Conservation (phyloP, 305 asterid genomes). For the Solanum hybrid region DNA sequence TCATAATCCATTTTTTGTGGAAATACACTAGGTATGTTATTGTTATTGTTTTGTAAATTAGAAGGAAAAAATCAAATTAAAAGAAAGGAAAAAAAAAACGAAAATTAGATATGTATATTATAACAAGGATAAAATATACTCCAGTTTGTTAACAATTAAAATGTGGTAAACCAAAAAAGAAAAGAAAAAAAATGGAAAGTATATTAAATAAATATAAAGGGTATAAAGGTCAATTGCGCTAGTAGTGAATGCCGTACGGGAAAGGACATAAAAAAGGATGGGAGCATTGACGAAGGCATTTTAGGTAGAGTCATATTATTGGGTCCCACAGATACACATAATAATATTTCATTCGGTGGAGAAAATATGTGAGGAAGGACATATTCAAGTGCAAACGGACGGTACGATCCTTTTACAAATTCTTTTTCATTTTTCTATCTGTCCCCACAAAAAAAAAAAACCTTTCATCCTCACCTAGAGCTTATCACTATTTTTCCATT, state of each 20-base stretch:
- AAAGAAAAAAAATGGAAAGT: background rate
- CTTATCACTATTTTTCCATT: background rate
- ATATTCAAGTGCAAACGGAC: constrained; percentile 49
- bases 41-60: no score
- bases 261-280: constrained; percentile 39
- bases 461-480: background rate
- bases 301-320: constrained; percentile 19
- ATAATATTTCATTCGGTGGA: constrained; percentile 46
- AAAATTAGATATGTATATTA: background rate
- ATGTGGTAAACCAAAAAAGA: background rate
- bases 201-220: constrained; percentile 9
- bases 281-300: constrained; percentile 23
- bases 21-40: background rate
- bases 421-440: background rate
- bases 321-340: background rate
- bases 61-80: no score
- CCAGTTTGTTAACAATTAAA: background rate
- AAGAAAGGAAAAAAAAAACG: background rate
- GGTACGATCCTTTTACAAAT: constrained; percentile 13
- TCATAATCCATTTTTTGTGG: no score
- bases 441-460: background rate
- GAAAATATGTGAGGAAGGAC: constrained; percentile 78
- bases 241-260: constrained; percentile 41
- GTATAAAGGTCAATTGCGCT: constrained; percentile 11
- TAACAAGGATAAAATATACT: background rate